Base-by-base conservation (phyloP, 2,329 filamentous ascomycete species). In the Fusarium veterinarium region DNA sequence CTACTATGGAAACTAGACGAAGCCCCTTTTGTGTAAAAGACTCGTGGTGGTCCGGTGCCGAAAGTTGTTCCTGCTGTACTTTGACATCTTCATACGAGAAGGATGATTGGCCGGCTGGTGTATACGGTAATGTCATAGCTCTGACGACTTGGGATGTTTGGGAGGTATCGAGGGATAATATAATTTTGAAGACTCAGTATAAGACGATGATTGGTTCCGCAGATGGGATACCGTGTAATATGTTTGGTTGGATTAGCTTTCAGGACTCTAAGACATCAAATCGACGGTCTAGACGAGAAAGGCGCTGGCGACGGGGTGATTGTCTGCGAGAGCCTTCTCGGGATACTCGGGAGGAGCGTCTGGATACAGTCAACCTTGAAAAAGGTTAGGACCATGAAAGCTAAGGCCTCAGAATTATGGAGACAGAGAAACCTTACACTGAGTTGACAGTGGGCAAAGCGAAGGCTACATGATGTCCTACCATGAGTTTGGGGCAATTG, bases 191-290 rank as follows among this genome's bases (percentile, higher is more conserved):
- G 6, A 25, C 25, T 14, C 4, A 10, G 19, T 30, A 4, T 20
- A 19, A 20, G 12, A 1, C 5, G 17, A 6, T 13, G 17, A 6
- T 2, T 30, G 12, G 19, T 3, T 30, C 6, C 0, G 13, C 3
- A 11, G 6, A n/a, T n/a, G 25, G 4, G 3, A 30, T 8, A 5
- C 8, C 8, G 19, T 1, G 1, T 45, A 14, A 17, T 19, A 19
- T 19, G 16, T 6, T 25, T 44, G 17, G 5, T 6, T 19, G 5
- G 16, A 25, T 3, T 12, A 8, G 3, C 7, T 25, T 25, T 19
- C 4, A 1, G 16, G 17, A 28, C 12, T 0, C 6, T 8, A 16
- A 28, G 23, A 45, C 12, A 5, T 20, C 12, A 28, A 10, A 8
- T 45, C 17, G 12, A 45, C 5, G 4, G 10, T 13, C 12, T 13